These are phyloP conservation scores for Podospora bellae-mahoneyi DNA, from an alignment of 495 filamentous ascomycete genomes.

Conservation along the genomic window DNA sequence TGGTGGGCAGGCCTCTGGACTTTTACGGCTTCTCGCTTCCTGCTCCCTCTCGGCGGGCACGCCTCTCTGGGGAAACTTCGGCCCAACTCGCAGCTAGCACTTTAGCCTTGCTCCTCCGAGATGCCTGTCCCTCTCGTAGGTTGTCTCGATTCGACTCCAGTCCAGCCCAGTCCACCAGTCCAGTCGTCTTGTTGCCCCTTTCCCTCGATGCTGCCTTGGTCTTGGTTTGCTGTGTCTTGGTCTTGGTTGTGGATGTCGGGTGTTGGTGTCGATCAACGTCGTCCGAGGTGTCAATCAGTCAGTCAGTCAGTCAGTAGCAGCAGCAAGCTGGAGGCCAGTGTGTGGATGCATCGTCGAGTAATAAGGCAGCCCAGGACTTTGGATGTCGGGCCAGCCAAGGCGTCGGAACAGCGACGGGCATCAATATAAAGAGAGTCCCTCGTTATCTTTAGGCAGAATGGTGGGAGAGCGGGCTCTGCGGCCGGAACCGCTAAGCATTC, in stretches of 20 bases:
- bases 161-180: not conserved
- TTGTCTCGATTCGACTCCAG: not conserved
- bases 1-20: constrained; percentile 2
- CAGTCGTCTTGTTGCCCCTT: not conserved
- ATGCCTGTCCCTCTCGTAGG: not conserved
- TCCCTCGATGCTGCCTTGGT: too few species aligned
- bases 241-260: not conserved
- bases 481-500: constrained; percentile 24
- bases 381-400: constrained; percentile 23
- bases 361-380: constrained; percentile 12
- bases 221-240: not conserved
- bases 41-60: constrained; percentile 1
- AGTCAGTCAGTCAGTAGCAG: not conserved
- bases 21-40: constrained; percentile 9
- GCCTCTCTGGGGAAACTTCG: constrained; percentile 11
- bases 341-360: not conserved
- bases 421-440: constrained; percentile 21
- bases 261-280: not conserved
- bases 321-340: not conserved
- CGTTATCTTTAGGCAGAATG: constrained; percentile 24
- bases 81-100: constrained; percentile 6
- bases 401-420: constrained; percentile 25
- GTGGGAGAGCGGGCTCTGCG: constrained; percentile 12
- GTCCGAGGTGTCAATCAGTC: not conserved
- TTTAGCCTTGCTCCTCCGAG: constrained; percentile 9